Evolutionary conservation across 2,329 filamentous ascomycete species (phyloP), one percentile per base, ranked within the genome.

Genomic region (Neoascochyta sp.): DNA sequence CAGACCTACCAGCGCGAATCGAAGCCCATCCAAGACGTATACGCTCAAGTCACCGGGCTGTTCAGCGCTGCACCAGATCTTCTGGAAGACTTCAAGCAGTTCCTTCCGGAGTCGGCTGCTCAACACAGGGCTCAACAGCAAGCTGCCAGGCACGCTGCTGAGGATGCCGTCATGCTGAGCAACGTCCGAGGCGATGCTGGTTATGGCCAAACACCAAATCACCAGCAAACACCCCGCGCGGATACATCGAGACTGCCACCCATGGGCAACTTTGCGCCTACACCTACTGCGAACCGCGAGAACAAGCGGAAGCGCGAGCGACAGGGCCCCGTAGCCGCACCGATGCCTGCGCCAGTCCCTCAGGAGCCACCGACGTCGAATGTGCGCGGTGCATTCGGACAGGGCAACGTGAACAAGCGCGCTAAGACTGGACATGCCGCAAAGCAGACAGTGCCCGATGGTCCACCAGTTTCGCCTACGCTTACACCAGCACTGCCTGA

Each of bases 1-100:
- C 92, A 98, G 65, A 98, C 92, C 2, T 98, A 98, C 54, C 92
- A 98, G 64, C 80, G 92, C 34, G 92, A 98, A 62, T 94, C 92
- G 30, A 96, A 96, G 59, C 93, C 92, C 0, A 98, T 98, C 20
- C 89, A 95, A 61, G 92, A 98, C 63, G 92, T 98, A 3, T 98
- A 98, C 62, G 85, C 86, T 1, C 92, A 98, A 63, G 92, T 98
- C 14, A 98, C 93, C 1, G 84, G 83, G 17, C 71, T 98, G 1
- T 98, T 98, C 68, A 88, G 87, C 57, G 83, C 84, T 4, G 92
- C 93, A 0, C 90, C 90, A 4, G 92, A 98, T 64, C 77, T 98
- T 9, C 71, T 98, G 2, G 92, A 98, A 63, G 92, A 98, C 56
- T 98, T 98, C 61, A 98, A 98, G 63, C 92, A 98, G 57, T 98